These are phyloP conservation scores for Pharnaceum exiguum DNA, from an alignment of 148 eudicot genomes.

Conservation along the genomic window DNA sequence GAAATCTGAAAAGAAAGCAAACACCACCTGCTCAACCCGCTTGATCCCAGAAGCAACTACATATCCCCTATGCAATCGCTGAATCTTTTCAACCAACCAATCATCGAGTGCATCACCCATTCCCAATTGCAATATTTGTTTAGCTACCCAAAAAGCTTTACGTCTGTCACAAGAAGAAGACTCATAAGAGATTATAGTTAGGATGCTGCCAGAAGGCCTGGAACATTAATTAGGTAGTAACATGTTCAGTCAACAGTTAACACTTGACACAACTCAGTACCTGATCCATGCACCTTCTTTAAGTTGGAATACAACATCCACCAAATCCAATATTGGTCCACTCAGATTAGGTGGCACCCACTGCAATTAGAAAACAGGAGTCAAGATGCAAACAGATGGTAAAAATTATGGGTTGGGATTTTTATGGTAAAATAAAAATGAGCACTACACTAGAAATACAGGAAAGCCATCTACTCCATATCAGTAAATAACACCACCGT, in stretches of 20 bases:
- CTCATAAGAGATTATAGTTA: background rate
- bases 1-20: slow-evolving; percentile 2
- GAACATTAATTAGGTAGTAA: background rate
- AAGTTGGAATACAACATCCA: slow-evolving; percentile 94
- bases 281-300: slow-evolving; percentile 99
- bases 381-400: background rate
- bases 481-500: too few species aligned
- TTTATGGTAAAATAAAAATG: too few species aligned
- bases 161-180: slow-evolving; percentile 42
- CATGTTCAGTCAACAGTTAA: background rate
- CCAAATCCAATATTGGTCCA: slow-evolving; percentile 82
- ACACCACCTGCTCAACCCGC: slow-evolving; percentile 78
- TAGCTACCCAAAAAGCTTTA: slow-evolving; percentile 97
- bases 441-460: too few species aligned
- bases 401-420: too few species aligned
- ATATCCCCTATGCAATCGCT: slow-evolving; percentile 71
- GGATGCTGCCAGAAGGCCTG: background rate
- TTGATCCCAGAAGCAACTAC: slow-evolving; percentile 83
- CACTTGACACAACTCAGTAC: slow-evolving; percentile 35
- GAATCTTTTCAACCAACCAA: slow-evolving; percentile 97
- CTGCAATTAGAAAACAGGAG: slow-evolving; percentile 40
- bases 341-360: slow-evolving; percentile 91
- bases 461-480: too few species aligned
- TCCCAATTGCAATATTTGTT: slow-evolving; percentile 91
- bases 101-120: slow-evolving; percentile 99